These are phyloP conservation scores for Coniochaeta sp. DNA, from an alignment of 2,329 filamentous ascomycete genomes.

Conservation along the genomic window DNA sequence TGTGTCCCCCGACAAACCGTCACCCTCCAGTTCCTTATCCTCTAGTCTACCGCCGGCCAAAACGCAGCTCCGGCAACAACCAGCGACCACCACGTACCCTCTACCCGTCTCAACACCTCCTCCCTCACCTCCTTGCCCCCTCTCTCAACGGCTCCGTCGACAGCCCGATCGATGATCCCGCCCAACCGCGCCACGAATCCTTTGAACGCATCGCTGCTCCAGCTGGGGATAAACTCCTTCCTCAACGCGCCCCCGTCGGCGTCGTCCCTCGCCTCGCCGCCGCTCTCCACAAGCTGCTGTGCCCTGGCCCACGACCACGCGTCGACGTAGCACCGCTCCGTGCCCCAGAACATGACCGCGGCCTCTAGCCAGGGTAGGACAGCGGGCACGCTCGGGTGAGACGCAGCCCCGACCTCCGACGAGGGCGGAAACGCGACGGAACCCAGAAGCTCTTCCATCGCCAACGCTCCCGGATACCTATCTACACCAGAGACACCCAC, in stretches of 20 bases:
- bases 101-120: constrained; percentile 28
- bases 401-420: constrained; percentile 14
- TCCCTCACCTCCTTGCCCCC: constrained; percentile 21
- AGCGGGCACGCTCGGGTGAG: constrained; percentile 7
- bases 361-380: constrained; percentile 53
- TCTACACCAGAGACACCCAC: constrained; percentile 6
- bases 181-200: constrained; percentile 50
- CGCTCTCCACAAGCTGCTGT: constrained; percentile 5
- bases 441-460: constrained; percentile 42
- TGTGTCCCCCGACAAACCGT: too few relatives aligned
- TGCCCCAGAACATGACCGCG: constrained; percentile 69
- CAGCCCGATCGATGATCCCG: constrained; percentile 46
- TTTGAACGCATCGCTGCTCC: constrained; percentile 55
- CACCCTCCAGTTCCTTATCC: too few relatives aligned
- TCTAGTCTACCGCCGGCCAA: constrained; percentile 38
- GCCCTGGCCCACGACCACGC: constrained; percentile 48
- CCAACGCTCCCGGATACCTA: constrained; percentile 26
- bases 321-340: constrained; percentile 57
- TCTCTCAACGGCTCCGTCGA: constrained; percentile 28
- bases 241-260: constrained; percentile 58
- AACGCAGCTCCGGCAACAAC: constrained; percentile 51
- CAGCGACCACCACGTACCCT: constrained; percentile 40
- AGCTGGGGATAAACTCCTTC: constrained; percentile 60
- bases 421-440: constrained; percentile 31
- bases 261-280: constrained; percentile 29